Conservation (phyloP, 805 yeast genomes). For the Candida khao-thaluensis region DNA sequence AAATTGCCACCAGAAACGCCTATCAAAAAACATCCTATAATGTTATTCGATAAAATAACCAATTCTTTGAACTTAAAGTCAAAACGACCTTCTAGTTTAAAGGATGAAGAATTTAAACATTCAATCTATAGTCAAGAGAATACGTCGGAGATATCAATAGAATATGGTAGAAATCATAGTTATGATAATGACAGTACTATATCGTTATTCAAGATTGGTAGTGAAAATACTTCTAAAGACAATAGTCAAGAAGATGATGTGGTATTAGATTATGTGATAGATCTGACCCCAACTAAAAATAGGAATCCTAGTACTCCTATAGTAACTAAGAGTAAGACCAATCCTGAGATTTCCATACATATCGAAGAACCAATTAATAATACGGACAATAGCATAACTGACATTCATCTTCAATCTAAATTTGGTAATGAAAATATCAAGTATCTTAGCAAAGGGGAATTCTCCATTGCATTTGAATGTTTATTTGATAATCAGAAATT, state of each 20-base stretch:
- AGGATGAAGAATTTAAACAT: conserved; percentile 7
- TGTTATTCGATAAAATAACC: conserved; percentile 20
- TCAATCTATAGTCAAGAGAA: conserved; percentile 14
- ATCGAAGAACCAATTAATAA: not conserved
- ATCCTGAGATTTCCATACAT: not conserved
- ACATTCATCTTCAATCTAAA: conserved; percentile 45
- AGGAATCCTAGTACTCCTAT: conserved; percentile 21
- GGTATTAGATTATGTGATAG: conserved; percentile 12
- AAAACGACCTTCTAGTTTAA: conserved; percentile 1
- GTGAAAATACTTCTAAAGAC: conserved; percentile 8
- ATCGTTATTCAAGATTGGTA: conserved; percentile 27
- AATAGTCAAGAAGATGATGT: conserved; percentile 7
- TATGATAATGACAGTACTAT: conserved; percentile 30
- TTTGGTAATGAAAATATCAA: conserved; percentile 60
- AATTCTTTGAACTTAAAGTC: conserved; percentile 3
- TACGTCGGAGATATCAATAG: conserved; percentile 35
- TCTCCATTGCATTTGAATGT: conserved; percentile 84
- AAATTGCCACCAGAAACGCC: conserved; percentile 45
- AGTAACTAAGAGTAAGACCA: not conserved
- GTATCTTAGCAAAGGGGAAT: conserved; percentile 81
- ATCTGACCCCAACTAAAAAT: conserved; percentile 35
- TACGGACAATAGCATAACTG: conserved; percentile 20
- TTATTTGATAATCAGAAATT: conserved; percentile 63
- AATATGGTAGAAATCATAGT: conserved; percentile 37
- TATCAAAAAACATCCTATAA: conserved; percentile 41